These are phyloP conservation scores for Eucalyptus cloeziana DNA, from an alignment of 345 rosid species.

Conservation along the genomic window DNA sequence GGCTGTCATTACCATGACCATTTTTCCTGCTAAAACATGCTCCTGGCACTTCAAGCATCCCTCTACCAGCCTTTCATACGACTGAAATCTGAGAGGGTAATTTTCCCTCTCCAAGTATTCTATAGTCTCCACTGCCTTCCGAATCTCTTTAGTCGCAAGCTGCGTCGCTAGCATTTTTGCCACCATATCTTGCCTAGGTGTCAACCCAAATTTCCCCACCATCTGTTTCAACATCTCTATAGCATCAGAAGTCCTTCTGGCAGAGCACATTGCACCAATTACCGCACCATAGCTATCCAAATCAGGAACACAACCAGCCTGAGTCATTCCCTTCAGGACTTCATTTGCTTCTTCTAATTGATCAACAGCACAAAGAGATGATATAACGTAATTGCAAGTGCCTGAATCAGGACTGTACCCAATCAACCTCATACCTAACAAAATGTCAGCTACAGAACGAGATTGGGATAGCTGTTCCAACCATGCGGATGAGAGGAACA, in stretches of 20 bases:
- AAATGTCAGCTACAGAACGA: constrained; percentile 20
- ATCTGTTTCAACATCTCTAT: constrained; percentile 53
- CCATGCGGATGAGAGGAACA: constrained; percentile 64
- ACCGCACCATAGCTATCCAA: constrained; percentile 48
- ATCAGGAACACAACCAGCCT: constrained; percentile 63
- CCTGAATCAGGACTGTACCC: constrained; percentile 64
- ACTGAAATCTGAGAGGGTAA: constrained; percentile 45
- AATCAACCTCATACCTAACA: constrained; percentile 46
- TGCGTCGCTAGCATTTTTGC: constrained; percentile 44
- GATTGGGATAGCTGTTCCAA: constrained; percentile 14
- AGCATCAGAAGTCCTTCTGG: constrained; percentile 44
- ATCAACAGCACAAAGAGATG: constrained; percentile 66
- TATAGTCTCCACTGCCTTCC: constrained; percentile 58
- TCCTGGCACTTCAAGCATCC: constrained; percentile 63
- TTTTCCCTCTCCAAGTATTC: constrained; percentile 58
- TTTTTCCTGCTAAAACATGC: neutral
- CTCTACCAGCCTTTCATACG: constrained; percentile 46
- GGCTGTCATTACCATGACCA: neutral
- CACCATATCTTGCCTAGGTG: constrained; percentile 51
- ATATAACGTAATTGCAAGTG: constrained; percentile 50
- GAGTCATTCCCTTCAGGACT: constrained; percentile 48
- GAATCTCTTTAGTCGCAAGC: constrained; percentile 49
- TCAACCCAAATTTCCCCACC: constrained; percentile 54
- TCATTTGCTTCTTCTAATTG: constrained; percentile 50
- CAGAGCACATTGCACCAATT: constrained; percentile 36